phyloP scores from a whole-genome alignment of 768 basidiomycete genomes.

The Lentinus brumalis region DNA sequence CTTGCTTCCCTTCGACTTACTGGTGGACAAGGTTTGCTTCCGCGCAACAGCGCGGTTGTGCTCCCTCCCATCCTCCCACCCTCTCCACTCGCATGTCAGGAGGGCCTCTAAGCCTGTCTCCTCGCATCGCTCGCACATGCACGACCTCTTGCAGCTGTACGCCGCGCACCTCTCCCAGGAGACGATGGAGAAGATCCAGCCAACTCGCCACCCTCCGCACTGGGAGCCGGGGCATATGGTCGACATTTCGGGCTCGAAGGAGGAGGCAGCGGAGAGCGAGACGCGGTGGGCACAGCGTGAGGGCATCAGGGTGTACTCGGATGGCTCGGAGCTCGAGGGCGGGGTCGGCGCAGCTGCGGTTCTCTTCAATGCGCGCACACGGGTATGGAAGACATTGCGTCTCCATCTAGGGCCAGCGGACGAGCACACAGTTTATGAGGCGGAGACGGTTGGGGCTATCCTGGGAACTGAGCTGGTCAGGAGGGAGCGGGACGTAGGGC shows the following conservation, averaged over 20 bases:
- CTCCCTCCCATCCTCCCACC: constrained; percentile 25
- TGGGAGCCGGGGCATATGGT: constrained; percentile 3
- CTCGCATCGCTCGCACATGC: constrained; percentile 23
- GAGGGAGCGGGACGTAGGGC: not conserved
- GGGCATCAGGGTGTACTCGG: not conserved
- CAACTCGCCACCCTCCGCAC: constrained; percentile 7
- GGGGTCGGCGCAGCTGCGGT: constrained; percentile 25
- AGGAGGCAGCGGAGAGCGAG: constrained; percentile 11
- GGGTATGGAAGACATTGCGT: not conserved
- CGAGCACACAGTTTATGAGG: constrained; percentile 33
- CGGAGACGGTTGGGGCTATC: constrained; percentile 30
- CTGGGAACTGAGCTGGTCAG: constrained; percentile 28
- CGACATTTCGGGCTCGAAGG: constrained; percentile 1
- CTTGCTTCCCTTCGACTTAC: constrained; percentile 20
- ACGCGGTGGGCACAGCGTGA: not conserved
- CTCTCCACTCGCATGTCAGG: constrained; percentile 14
- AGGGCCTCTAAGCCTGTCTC: not conserved
- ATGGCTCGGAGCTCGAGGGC: not conserved
- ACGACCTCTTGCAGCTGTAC: constrained; percentile 20
- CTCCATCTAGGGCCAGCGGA: constrained; percentile 23
- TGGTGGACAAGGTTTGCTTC: constrained; percentile 18
- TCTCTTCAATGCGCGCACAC: constrained; percentile 9
- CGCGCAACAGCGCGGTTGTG: constrained; percentile 15
- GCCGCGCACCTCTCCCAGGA: constrained; percentile 6
- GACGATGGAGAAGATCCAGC: constrained; percentile 21